Evolutionary conservation across 2,329 filamentous ascomycete genomes (phyloP), one percentile per base, ranked within the genome.

Genomic region (Rhynchosporium graminicola): DNA sequence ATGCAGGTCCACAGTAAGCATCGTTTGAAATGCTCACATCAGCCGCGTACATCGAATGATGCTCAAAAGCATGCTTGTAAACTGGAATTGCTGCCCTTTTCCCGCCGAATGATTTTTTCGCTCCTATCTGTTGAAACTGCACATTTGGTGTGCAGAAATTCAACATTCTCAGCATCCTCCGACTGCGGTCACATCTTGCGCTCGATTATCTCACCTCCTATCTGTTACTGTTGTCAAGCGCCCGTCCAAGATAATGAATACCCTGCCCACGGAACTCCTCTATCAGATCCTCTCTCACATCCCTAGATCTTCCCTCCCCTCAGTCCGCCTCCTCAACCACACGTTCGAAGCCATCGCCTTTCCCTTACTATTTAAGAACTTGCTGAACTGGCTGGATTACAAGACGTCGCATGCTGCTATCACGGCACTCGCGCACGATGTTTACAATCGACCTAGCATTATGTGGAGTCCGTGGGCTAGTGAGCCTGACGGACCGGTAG

Each of bases 391-490:
- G 29, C 47, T 57, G 28, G 46, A 33, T 45, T 57, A 61, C 56
- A 57, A 42, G 10, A 48, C n/a, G 2, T 55, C 46, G 6, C 57
- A 61, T 52, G 43, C 28, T 1, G 56, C 31, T 26, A 61, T 67
- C 57, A n/a, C 64, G 7, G 45, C 57, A 15, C 45, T 67, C 0
- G 63, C 62, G n/a, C 36, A 63, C 12, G 61, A 68, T 50, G 42
- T 47, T 4, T 63, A n/a, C 28, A 57, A 64, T 42, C 54, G 65
- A 3, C 69, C 67, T 20, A 55, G 64, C 8, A 61, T 66, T 3
- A 69, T 70, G 63, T 71, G 68, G 68, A 36, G 48, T 43, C 65
- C 63, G 6, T 67, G 63, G 63, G 66, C 64, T 9, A 62, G 36
- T 7, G 64, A 59, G 26, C 59, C 65, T 1, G 59, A 65, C 12